Evolutionary conservation across 1,284 basidiomycete species (phyloP).

Genomic region (Irpex sp.): DNA sequence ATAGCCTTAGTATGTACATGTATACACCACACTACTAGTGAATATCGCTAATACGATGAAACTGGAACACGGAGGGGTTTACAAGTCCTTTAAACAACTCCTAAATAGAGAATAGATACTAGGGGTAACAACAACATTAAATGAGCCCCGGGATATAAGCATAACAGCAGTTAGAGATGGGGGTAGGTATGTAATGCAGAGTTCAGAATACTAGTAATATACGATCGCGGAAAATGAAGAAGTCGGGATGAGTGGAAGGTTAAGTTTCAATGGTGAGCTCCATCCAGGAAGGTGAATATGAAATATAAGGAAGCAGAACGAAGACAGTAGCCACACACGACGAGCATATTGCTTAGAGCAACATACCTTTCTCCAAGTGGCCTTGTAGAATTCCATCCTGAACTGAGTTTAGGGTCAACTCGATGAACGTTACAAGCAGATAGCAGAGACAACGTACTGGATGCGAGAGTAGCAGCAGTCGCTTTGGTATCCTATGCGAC

Average conservation of each 20-base stretch:
- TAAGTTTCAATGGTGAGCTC: not conserved
- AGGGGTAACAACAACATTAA: not conserved
- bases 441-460: conserved; percentile 26
- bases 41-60: not conserved
- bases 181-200: no score
- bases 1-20: not conserved
- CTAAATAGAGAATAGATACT: not conserved
- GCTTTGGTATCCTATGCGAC: conserved; percentile 36
- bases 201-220: no score
- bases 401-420: conserved; percentile 30
- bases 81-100: not conserved
- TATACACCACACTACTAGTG: not conserved
- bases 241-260: not conserved
- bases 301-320: not conserved
- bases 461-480: conserved; percentile 36
- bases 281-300: not conserved
- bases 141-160: not conserved
- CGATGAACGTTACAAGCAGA: not conserved
- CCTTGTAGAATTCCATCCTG: conserved; percentile 55
- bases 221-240: no score
- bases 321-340: not conserved
- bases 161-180: not conserved
- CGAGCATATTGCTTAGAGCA: conserved; percentile 13
- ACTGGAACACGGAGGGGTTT: not conserved
- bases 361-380: conserved; percentile 37